Base-by-base conservation (phyloP, 139 green algal species). In the Eudorina sp. region DNA sequence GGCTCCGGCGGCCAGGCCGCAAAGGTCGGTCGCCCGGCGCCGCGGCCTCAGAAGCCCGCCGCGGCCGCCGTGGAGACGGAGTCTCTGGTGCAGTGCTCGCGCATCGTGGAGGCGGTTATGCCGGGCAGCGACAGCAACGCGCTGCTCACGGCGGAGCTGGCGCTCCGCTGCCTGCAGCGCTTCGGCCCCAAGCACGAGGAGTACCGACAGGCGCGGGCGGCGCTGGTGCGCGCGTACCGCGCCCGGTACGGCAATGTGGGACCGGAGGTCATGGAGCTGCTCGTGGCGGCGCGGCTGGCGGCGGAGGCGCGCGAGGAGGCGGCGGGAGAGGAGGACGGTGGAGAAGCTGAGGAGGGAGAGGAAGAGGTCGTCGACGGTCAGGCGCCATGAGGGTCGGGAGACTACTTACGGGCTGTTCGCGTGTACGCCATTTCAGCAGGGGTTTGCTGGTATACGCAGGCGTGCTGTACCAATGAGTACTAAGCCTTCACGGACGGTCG, bases 121-220 rank as follows among this genome's bases (percentile, higher is more conserved):
- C 70, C 80, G 0, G 88, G 88, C 45, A 72, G 81, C 29, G 88
- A 91, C 45, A 60, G 55, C 11, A 60, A 89, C 38, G 73, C 80
- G 41, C 27, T n/a, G 48, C 81, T 91, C 27, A 38, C 73, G 6
- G 80, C 88, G 1, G 88, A 91, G 72, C 81, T 81, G 53, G 72
- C 84, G 58, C 74, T 91, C 40, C 88, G 88, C 2, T 82, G 25
- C 4, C 46, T 86, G 72, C 53, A 89, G 58, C 72, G 81, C 16
- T 89, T 89, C 70, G 88, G 88, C 18, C 45, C 70, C 9, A 0
- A 48, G 36, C 88, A 91, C 27, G 76, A 91, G 27, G 88, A 91
- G 87, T 77, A 77, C 60, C 48, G 53, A 1, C 75, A 90, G 75
- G 85, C 45, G 38, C 45, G 85, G 36, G 68, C 83, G 48, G 48